Evolutionary conservation across 352 stramenopile genomes (phyloP).

Genomic region (Thraustotheca clavata): DNA sequence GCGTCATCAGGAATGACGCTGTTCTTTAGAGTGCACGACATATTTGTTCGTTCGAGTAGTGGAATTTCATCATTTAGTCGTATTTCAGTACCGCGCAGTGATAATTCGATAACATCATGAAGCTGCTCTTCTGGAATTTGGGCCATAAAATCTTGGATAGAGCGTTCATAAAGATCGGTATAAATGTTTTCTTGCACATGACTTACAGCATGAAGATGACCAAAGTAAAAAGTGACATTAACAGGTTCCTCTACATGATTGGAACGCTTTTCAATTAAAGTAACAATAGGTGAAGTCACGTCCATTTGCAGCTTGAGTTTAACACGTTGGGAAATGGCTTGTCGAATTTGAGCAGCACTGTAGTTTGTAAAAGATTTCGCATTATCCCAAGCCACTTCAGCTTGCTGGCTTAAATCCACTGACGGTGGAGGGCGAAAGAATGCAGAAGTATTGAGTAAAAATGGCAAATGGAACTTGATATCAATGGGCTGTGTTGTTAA

Average conservation of each 20-base stretch:
- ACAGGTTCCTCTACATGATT: constrained; percentile 25
- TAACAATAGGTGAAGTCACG: constrained; percentile 73
- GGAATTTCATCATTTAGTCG: constrained; percentile 32
- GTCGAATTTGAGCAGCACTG: constrained; percentile 59
- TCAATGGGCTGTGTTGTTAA: constrained; percentile 76
- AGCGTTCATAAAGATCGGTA: neutral
- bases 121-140: constrained; percentile 31
- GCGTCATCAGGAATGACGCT: constrained; percentile 72
- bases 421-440: constrained; percentile 67
- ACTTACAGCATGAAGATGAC: neutral
- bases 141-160: neutral
- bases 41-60: constrained; percentile 66
- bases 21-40: constrained; percentile 61
- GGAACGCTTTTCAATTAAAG: constrained; percentile 36
- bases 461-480: constrained; percentile 67
- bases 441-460: constrained; percentile 49
- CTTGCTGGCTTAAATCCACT: constrained; percentile 63
- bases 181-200: neutral
- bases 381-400: constrained; percentile 61
- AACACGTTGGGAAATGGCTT: constrained; percentile 55
- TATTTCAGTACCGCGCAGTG: constrained; percentile 69
- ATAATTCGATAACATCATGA: constrained; percentile 75
- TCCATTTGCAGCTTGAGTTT: constrained; percentile 68
- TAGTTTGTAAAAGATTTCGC: constrained; percentile 70
- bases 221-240: neutral